Conservation (phyloP, 1,139 yeast species). For the Eremothecium sinecaudum region DNA sequence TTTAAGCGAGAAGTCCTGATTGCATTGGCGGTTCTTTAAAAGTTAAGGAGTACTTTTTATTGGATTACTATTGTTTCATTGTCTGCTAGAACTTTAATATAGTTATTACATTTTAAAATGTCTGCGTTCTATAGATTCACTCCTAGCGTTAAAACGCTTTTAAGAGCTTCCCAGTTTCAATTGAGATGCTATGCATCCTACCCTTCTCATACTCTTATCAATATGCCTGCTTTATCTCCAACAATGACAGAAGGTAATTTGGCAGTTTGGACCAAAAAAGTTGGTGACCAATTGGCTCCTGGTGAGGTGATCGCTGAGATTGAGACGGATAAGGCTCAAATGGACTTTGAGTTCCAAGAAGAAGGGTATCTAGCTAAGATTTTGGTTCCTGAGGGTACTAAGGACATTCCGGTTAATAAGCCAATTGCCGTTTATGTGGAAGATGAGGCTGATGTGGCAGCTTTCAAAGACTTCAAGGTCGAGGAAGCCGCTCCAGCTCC, state of each 20-base stretch:
- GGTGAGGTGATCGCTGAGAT: constrained; percentile 95
- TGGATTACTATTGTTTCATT: too few species aligned
- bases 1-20: too few species aligned
- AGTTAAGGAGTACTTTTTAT: too few species aligned
- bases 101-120: constrained; percentile 11
- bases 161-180: constrained; percentile 19
- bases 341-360: constrained; percentile 99
- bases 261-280: constrained; percentile 78
- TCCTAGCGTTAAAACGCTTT: constrained; percentile 20
- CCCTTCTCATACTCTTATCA: constrained; percentile 55
- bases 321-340: constrained; percentile 97
- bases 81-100: neutral
- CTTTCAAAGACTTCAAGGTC: constrained; percentile 78
- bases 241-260: constrained; percentile 95
- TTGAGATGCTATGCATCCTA: constrained; percentile 34
- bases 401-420: constrained; percentile 85
- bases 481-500: constrained; percentile 57
- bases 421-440: constrained; percentile 97
- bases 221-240: constrained; percentile 86
- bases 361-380: constrained; percentile 94
- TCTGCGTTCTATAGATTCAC: constrained; percentile 24
- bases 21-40: too few species aligned
- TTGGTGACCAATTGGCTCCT: constrained; percentile 77
- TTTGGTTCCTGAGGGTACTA: constrained; percentile 74
- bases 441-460: constrained; percentile 72